Conservation (phyloP, 108 stramenopile species). For the Cyclotella kingstonii region DNA sequence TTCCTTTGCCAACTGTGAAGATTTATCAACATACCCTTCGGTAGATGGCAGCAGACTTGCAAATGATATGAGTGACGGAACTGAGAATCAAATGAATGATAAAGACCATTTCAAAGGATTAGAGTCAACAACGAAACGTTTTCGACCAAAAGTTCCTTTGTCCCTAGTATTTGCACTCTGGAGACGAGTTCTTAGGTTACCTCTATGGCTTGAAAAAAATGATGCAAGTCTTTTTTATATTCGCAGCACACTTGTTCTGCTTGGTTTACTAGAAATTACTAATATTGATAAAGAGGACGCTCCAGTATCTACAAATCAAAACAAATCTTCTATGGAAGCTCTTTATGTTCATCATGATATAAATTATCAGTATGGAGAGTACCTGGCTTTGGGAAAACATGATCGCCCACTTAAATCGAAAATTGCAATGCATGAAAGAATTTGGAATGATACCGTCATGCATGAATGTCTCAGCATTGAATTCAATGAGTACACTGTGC, state of each 20-base stretch:
- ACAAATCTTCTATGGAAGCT: constrained; percentile 32
- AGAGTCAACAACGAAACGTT: background rate
- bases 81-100: background rate
- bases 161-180: constrained; percentile 43
- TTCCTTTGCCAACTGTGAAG: too few relatives aligned
- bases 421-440: constrained; percentile 20
- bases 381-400: constrained; percentile 30
- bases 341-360: constrained; percentile 44
- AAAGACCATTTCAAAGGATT: background rate
- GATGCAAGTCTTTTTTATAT: constrained; percentile 31
- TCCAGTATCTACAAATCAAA: constrained; percentile 2
- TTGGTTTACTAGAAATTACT: constrained; percentile 42
- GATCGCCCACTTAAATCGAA: constrained; percentile 7
- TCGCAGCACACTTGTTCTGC: constrained; percentile 43
- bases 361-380: constrained; percentile 52
- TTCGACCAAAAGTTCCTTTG: constrained; percentile 32
- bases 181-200: constrained; percentile 30
- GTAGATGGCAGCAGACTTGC: too few relatives aligned
- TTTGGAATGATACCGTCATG: constrained; percentile 42
- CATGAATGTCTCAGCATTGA: constrained; percentile 12
- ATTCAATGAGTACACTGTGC: constrained; percentile 33
- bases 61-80: constrained; percentile 4
- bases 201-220: background rate
- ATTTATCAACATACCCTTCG: too few relatives aligned
- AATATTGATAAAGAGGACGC: constrained; percentile 30